Conservation (phyloP, 345 rosid genomes). For the Odontarrhena argentea region DNA sequence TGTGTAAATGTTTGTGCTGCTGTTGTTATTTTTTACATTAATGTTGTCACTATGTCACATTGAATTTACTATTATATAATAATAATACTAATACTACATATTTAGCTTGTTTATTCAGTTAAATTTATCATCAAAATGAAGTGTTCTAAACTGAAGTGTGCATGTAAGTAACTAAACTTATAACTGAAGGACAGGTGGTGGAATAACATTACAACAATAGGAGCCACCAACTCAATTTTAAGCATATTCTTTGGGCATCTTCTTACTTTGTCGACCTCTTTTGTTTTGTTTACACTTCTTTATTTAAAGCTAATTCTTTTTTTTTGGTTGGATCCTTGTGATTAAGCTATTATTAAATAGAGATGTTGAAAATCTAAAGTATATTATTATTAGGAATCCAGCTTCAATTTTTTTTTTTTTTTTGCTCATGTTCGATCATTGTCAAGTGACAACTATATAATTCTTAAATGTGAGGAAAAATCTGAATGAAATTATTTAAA, state of each 20-base stretch:
- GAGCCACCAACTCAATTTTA: neutral
- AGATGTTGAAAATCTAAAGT: neutral
- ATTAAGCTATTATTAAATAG: neutral
- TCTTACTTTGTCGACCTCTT: neutral
- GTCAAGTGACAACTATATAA: no score
- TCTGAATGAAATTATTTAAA: no score
- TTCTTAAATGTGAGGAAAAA: no score
- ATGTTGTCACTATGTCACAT: no score
- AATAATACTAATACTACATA: no score
- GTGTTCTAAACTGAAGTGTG: no score
- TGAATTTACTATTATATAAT: no score
- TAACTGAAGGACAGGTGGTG: slow-evolving; percentile 11
- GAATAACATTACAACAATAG: neutral
- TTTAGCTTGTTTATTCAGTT: no score
- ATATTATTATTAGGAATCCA: neutral
- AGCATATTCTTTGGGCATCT: slow-evolving; percentile 31
- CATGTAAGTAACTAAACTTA: neutral
- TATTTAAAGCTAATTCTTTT: no score
- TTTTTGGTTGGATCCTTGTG: neutral
- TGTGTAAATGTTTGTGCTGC: no score
- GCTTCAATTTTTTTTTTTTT: neutral
- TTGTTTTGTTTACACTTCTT: neutral
- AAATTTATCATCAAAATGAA: no score
- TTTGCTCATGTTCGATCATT: neutral
- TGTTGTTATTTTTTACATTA: no score